Evolutionary conservation across 2,329 filamentous ascomycete species (phyloP).

Genomic region (Cladosporium sp.): DNA sequence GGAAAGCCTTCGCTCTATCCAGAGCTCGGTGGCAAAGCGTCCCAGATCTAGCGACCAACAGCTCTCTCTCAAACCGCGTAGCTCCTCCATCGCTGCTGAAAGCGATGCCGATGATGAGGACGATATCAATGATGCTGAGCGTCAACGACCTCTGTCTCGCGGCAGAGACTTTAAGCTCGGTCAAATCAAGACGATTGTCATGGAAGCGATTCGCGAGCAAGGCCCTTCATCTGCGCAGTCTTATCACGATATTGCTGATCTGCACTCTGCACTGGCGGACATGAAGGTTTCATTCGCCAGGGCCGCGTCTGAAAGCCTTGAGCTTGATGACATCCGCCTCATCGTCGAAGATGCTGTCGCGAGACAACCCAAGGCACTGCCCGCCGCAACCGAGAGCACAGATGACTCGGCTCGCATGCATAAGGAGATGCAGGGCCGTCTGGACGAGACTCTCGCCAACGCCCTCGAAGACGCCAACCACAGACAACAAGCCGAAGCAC

Average conservation of each 20-base stretch:
- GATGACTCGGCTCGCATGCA: constrained; percentile 24
- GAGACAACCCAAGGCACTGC: constrained; percentile 26
- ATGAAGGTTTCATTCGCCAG: constrained; percentile 46
- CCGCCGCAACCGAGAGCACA: constrained; percentile 22
- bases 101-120: constrained; percentile 93
- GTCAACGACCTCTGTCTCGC: constrained; percentile 68
- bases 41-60: constrained; percentile 58
- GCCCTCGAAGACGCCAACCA: constrained; percentile 39
- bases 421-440: constrained; percentile 27
- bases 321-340: constrained; percentile 40
- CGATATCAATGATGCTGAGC: constrained; percentile 53
- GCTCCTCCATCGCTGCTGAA: constrained; percentile 53
- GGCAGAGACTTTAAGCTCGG: constrained; percentile 73
- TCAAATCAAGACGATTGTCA: constrained; percentile 58
- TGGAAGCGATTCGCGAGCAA: constrained; percentile 57
- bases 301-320: constrained; percentile 40
- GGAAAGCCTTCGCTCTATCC: constrained; percentile 69
- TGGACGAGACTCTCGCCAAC: constrained; percentile 31
- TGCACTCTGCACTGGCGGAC: constrained; percentile 44
- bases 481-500: constrained; percentile 39
- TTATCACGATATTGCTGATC: constrained; percentile 31
- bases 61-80: constrained; percentile 20
- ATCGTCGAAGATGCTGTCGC: constrained; percentile 33
- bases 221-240: constrained; percentile 23
- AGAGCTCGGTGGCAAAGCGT: constrained; percentile 46